These are phyloP conservation scores for Tephrocybe sp. DNA, from an alignment of 768 basidiomycete species.

Conservation along the genomic window DNA sequence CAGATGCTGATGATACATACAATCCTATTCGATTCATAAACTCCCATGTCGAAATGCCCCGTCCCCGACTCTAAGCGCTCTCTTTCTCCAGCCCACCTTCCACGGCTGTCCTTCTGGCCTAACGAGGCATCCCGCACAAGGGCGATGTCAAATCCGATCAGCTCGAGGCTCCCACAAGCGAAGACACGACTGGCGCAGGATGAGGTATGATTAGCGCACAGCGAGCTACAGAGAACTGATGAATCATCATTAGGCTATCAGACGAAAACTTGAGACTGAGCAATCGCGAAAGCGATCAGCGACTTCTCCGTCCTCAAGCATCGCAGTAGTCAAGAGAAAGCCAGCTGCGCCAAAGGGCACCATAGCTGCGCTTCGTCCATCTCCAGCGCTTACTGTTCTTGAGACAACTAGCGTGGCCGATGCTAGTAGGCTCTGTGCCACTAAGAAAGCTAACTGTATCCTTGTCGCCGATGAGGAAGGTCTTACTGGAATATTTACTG, in stretches of 20 bases:
- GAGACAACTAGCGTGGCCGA: neutral
- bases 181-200: constrained; percentile 2
- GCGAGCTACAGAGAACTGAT: neutral
- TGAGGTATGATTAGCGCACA: neutral
- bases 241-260: neutral
- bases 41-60: constrained; percentile 1
- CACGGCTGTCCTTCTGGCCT: neutral
- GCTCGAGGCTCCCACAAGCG: neutral
- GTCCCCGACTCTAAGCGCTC: neutral
- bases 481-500: constrained; percentile 4
- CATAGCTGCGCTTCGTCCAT: neutral
- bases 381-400: neutral
- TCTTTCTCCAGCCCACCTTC: neutral
- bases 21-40: neutral
- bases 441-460: neutral
- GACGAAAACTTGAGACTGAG: neutral
- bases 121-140: neutral
- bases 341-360: neutral
- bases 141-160: neutral
- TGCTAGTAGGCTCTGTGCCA: neutral
- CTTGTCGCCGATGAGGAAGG: neutral
- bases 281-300: neutral
- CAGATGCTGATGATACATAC: neutral
- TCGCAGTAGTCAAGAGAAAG: neutral
- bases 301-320: neutral